Evolutionary conservation across 1,284 basidiomycete species (phyloP).

Genomic region (Afroboletus lepidellus): DNA sequence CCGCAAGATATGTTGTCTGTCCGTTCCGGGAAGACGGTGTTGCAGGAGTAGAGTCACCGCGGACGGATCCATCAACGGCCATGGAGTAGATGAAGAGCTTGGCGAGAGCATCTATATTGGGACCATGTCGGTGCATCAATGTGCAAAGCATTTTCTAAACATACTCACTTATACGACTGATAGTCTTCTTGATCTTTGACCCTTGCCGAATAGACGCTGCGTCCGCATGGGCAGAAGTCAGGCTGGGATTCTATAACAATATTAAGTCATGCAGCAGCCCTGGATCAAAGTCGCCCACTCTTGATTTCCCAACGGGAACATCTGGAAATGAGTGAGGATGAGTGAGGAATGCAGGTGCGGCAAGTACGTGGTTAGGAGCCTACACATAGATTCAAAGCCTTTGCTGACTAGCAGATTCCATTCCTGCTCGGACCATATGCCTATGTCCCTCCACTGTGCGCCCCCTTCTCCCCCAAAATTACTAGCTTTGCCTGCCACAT

Average conservation of each 20-base stretch:
- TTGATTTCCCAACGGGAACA: conserved; percentile 68
- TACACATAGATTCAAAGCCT: conserved; percentile 85
- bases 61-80: conserved; percentile 72
- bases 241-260: conserved; percentile 51
- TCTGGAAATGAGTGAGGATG: conserved; percentile 50
- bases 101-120: conserved; percentile 70
- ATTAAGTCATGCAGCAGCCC: conserved; percentile 4
- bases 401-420: conserved; percentile 88
- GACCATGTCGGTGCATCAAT: not conserved
- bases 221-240: conserved; percentile 70
- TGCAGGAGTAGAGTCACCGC: conserved; percentile 41
- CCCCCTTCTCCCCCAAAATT: conserved; percentile 52
- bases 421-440: conserved; percentile 86
- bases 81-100: conserved; percentile 92
- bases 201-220: conserved; percentile 60
- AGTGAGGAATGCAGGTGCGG: conserved; percentile 47
- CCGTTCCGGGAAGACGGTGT: conserved; percentile 63
- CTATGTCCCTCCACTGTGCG: conserved; percentile 73
- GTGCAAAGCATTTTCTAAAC: not conserved
- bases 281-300: conserved; percentile 40
- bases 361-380: conserved; percentile 27
- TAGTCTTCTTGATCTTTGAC: conserved; percentile 74
- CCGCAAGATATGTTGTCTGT: conserved; percentile 67
- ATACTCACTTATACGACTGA: conserved; percentile 65
- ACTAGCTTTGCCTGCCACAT: conserved; percentile 63